A percentile compares a stretch with the other conserved stretches of the same genome.
These are phyloP conservation scores for Monosporascus sp. DNA, from an alignment of 2,329 filamentous ascomycete species.

Conservation along the genomic window DNA sequence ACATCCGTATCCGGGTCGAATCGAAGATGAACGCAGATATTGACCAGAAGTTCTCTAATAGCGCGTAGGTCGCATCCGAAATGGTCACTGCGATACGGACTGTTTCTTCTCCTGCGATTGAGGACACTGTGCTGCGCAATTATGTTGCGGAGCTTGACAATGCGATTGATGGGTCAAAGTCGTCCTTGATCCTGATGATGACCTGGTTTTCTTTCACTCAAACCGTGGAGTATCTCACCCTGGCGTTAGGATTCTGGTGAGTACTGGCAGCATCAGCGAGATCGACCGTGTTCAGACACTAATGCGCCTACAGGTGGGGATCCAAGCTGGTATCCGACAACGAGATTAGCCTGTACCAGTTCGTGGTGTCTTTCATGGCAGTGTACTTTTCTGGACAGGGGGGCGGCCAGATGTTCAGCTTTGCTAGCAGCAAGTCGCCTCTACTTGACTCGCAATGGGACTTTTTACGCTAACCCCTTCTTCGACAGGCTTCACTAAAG, in stretches of 20 bases:
- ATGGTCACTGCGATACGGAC: too few relatives aligned
- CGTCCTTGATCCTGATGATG: slow-evolving; percentile 16
- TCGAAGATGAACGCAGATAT: slow-evolving; percentile 31
- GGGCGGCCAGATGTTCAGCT: slow-evolving; percentile 36
- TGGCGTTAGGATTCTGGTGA: slow-evolving; percentile 30
- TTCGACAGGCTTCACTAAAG: slow-evolving; percentile 44
- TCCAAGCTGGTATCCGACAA: slow-evolving; percentile 30
- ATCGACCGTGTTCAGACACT: too few relatives aligned
- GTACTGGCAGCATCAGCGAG: slow-evolving; percentile 15
- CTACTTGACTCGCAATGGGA: neutral
- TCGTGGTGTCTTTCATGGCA: slow-evolving; percentile 47
- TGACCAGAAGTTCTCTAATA: slow-evolving; percentile 31
- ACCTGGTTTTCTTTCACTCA: slow-evolving; percentile 23
- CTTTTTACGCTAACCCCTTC: neutral
- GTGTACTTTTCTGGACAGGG: slow-evolving; percentile 43
- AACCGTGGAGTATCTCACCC: slow-evolving; percentile 23
- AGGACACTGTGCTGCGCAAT: too few relatives aligned
- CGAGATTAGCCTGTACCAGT: slow-evolving; percentile 36
- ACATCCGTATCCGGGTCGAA: slow-evolving; percentile 39
- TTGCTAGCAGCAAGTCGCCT: slow-evolving; percentile 37
- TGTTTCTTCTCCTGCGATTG: too few relatives aligned
- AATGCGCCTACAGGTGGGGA: slow-evolving; percentile 24
- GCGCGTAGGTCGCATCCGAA: slow-evolving; percentile 5
- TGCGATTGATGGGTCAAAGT: too few relatives aligned
- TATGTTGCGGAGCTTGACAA: too few relatives aligned